phyloP scores from a whole-genome alignment of 2,329 filamentous ascomycete genomes.

The Diaporthe ampelina region DNA sequence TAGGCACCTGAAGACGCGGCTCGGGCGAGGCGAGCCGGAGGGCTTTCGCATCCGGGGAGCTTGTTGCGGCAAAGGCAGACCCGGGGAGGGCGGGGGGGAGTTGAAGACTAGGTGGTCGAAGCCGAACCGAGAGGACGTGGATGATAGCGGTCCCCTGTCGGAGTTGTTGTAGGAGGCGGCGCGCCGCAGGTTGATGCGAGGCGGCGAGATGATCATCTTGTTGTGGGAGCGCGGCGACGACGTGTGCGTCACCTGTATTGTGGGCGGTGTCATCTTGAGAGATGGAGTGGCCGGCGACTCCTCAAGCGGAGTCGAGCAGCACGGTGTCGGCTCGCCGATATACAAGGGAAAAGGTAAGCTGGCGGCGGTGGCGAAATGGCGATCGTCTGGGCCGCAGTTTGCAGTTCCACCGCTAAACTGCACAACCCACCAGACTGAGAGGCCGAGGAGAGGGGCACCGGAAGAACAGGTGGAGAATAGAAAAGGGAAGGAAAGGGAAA shows the following conservation, averaged over 20 bases:
- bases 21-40: slow-evolving; percentile 67
- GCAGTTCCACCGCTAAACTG: slow-evolving; percentile 32
- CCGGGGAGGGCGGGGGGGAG: slow-evolving; percentile 77
- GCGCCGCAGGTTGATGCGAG: slow-evolving; percentile 71
- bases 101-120: slow-evolving; percentile 78
- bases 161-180: slow-evolving; percentile 69
- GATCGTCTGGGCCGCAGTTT: slow-evolving; percentile 34
- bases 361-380: slow-evolving; percentile 31
- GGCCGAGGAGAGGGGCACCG: slow-evolving; percentile 12
- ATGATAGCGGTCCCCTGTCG: slow-evolving; percentile 68
- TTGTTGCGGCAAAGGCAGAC: slow-evolving; percentile 72
- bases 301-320: slow-evolving; percentile 29
- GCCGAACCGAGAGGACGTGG: slow-evolving; percentile 73
- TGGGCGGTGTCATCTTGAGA: slow-evolving; percentile 38
- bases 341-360: slow-evolving; percentile 9
- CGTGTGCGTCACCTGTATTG: slow-evolving; percentile 38
- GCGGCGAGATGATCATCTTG: slow-evolving; percentile 67
- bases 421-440: slow-evolving; percentile 21
- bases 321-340: slow-evolving; percentile 20
- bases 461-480: neutral
- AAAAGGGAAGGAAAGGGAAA: neutral
- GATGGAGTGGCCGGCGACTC: slow-evolving; percentile 16
- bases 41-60: slow-evolving; percentile 73
- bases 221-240: slow-evolving; percentile 57
- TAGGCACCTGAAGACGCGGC: slow-evolving; percentile 68